Evolutionary conservation across 163 green algal genomes (phyloP).

Genomic region (Prototheca stagnorum): DNA sequence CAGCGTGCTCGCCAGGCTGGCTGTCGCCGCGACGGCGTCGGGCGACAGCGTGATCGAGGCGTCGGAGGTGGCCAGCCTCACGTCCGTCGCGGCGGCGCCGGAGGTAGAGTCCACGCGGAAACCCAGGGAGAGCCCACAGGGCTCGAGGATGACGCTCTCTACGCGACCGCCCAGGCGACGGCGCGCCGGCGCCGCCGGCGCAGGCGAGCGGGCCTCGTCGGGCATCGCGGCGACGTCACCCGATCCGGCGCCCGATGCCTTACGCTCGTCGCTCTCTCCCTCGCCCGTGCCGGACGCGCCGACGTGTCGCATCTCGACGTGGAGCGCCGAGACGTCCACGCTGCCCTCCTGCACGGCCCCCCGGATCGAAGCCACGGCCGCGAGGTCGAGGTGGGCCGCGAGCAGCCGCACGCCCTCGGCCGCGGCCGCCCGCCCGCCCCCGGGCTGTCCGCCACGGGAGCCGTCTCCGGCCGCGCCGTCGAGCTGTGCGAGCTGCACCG

Average conservation of each 20-base stretch:
- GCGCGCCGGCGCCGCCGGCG: too few species aligned
- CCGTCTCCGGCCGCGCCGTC: conserved; percentile 3
- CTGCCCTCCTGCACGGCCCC: not conserved
- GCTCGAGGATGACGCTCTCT: conserved; percentile 47
- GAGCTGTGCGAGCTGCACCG: conserved; percentile 49
- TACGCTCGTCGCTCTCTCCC: not conserved
- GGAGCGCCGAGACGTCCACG: not conserved
- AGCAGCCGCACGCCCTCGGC: conserved; percentile 18
- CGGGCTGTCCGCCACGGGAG: too few species aligned
- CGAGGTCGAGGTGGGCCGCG: conserved; percentile 17
- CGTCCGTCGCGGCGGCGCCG: conserved; percentile 10
- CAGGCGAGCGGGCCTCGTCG: too few species aligned
- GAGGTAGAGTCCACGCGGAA: conserved; percentile 11
- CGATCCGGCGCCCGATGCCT: too few species aligned
- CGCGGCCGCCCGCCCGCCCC: too few species aligned
- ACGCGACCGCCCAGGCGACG: too few species aligned
- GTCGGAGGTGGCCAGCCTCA: conserved; percentile 29
- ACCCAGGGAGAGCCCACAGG: conserved; percentile 31
- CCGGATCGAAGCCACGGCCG: not conserved
- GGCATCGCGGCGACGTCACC: too few species aligned
- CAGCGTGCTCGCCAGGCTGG: conserved; percentile 21
- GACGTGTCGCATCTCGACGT: not conserved
- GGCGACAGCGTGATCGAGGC: conserved; percentile 52
- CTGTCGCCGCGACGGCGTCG: conserved; percentile 46
- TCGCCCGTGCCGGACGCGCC: not conserved